Evolutionary conservation across 805 yeast species (phyloP).

Genomic region (Isabelozyma gotoi): DNA sequence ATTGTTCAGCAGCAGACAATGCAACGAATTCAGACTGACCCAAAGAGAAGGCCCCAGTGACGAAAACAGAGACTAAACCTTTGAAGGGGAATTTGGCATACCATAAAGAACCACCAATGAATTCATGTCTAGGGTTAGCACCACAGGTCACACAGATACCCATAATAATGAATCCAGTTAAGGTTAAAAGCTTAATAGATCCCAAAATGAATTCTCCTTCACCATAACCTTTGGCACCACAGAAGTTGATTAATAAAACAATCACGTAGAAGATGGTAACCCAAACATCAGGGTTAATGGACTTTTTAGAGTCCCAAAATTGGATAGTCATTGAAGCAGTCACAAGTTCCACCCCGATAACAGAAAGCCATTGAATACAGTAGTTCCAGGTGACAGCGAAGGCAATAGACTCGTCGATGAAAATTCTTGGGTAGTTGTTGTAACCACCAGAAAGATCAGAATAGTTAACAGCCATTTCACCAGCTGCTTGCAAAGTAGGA

Average conservation of each 20-base stretch:
- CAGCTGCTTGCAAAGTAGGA: constrained; percentile 42
- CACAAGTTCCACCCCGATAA: constrained; percentile 62
- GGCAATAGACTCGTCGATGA: constrained; percentile 56
- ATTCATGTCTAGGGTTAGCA: constrained; percentile 31
- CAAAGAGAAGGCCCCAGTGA: constrained; percentile 40
- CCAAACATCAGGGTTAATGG: constrained; percentile 55
- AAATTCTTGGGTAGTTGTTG: constrained; percentile 53
- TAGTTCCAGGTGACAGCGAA: constrained; percentile 66
- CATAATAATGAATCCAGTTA: constrained; percentile 41
- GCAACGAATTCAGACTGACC: constrained; percentile 44
- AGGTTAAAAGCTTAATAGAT: constrained; percentile 33
- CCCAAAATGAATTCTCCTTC: constrained; percentile 44
- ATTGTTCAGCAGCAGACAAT: constrained; percentile 37
- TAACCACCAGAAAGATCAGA: constrained; percentile 61
- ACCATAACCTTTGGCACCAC: constrained; percentile 49
- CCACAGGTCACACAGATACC: constrained; percentile 41
- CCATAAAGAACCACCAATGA: constrained; percentile 33
- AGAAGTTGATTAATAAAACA: constrained; percentile 43
- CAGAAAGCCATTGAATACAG: constrained; percentile 62
- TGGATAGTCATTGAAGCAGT: constrained; percentile 62
- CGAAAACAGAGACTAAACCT: constrained; percentile 39
- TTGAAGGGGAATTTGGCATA: constrained; percentile 35
- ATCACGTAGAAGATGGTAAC: constrained; percentile 52
- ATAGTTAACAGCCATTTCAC: constrained; percentile 59
- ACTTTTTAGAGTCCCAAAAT: constrained; percentile 43